Percentiles rank a stretch among this genome's conserved stretches.
phyloP scores from a whole-genome alignment of 345 rosid species.

The Populus euphratica region DNA sequence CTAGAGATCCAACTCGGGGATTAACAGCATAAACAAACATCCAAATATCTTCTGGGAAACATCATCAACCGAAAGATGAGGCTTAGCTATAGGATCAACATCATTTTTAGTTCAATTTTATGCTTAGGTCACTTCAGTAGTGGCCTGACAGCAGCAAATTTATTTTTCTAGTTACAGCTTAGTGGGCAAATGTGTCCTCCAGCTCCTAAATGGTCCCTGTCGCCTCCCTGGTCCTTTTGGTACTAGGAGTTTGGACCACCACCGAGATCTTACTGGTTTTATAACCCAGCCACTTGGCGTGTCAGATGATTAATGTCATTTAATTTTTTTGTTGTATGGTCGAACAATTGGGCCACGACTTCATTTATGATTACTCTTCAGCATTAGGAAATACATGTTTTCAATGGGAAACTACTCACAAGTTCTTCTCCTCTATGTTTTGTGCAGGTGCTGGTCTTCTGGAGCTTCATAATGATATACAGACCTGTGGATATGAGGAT shows the following conservation, averaged over 20 bases:
- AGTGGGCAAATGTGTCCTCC: not conserved
- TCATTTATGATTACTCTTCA: conserved; percentile 1
- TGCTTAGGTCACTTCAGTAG: conserved; percentile 12
- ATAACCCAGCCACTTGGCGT: not conserved
- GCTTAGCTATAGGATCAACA: conserved; percentile 22
- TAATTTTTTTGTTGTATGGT: not conserved
- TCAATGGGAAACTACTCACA: not conserved
- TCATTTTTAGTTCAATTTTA: conserved; percentile 20
- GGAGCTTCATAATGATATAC: conserved; percentile 62
- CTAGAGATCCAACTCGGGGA: not conserved
- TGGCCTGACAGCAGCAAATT: conserved; percentile 14
- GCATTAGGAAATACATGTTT: too few relatives aligned
- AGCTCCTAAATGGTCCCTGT: not conserved
- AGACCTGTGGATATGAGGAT: conserved; percentile 61
- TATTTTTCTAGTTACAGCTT: conserved; percentile 1
- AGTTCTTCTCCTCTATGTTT: not conserved
- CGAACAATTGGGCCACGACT: not conserved
- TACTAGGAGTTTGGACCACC: not conserved
- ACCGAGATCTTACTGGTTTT: not conserved
- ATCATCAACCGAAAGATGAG: conserved; percentile 9
- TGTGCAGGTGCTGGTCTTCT: conserved; percentile 47
- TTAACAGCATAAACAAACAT: not conserved
- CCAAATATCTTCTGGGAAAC: not conserved
- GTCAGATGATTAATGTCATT: conserved; percentile 5
- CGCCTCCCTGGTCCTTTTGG: not conserved